phyloP scores from a whole-genome alignment of 352 stramenopile genomes.

The Phytopythium chamaehyphon region DNA sequence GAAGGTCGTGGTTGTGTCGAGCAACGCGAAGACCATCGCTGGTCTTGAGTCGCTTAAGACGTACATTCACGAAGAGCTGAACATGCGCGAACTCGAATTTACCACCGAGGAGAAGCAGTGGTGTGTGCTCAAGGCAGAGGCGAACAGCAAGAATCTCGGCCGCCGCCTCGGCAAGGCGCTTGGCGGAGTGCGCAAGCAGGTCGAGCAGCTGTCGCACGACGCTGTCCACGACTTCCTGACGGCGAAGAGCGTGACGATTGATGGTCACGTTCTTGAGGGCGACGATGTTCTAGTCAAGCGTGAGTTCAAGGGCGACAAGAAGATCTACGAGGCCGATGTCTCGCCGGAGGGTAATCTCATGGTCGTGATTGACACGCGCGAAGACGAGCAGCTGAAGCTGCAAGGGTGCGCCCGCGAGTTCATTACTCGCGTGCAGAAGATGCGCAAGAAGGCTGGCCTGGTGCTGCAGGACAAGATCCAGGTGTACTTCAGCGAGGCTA shows the following conservation, averaged over 20 bases:
- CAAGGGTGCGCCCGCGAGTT: conserved; percentile 94
- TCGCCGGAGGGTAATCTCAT: conserved; percentile 90
- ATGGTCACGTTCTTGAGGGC: conserved; percentile 68
- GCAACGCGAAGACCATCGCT: conserved; percentile 72
- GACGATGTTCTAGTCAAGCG: conserved; percentile 94
- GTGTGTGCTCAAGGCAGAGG: conserved; percentile 93
- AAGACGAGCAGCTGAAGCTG: conserved; percentile 94
- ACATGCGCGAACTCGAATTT: conserved; percentile 93
- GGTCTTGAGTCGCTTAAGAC: conserved; percentile 77
- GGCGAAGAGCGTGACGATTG: conserved; percentile 81
- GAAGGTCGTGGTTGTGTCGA: conserved; percentile 94
- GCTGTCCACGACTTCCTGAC: conserved; percentile 61
- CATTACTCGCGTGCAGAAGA: conserved; percentile 98
- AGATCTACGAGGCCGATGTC: conserved; percentile 90
- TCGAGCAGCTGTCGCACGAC: conserved; percentile 69
- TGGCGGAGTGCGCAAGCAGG: conserved; percentile 85
- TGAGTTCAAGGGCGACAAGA: conserved; percentile 91
- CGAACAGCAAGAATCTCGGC: conserved; percentile 93
- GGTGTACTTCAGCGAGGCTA: conserved; percentile 91
- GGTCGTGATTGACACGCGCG: conserved; percentile 93
- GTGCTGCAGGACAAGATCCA: conserved; percentile 95
- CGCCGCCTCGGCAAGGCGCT: conserved; percentile 97
- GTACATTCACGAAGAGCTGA: conserved; percentile 98
- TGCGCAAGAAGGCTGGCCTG: conserved; percentile 96
- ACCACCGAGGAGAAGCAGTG: conserved; percentile 86